These are phyloP conservation scores for Balansia obtecta DNA, from an alignment of 2,329 filamentous ascomycete genomes.

Conservation along the genomic window DNA sequence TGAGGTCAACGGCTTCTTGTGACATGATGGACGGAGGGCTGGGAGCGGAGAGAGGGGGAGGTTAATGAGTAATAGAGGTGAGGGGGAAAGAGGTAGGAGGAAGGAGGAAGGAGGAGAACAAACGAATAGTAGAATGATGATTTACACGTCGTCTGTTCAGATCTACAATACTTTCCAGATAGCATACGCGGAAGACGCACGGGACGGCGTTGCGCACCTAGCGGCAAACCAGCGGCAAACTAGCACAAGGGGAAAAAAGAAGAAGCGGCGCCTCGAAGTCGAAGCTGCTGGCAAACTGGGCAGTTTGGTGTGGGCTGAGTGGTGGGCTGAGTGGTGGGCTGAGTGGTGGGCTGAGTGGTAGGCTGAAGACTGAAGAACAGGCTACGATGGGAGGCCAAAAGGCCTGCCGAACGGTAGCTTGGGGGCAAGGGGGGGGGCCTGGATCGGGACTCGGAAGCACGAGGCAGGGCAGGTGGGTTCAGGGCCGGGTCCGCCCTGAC, in stretches of 20 bases:
- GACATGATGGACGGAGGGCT: conserved; percentile 22
- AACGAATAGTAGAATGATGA: background rate
- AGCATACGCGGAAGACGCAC: background rate
- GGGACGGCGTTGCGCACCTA: background rate
- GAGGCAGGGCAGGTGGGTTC: too few relatives aligned
- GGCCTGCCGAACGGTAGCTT: too few relatives aligned
- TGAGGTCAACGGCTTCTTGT: conserved; percentile 66
- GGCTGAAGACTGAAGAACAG: too few relatives aligned
- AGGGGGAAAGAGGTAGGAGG: background rate
- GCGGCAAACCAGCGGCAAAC: background rate
- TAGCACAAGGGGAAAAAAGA: background rate
- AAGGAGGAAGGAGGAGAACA: background rate
- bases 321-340: too few relatives aligned
- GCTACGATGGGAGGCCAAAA: too few relatives aligned
- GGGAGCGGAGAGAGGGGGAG: conserved; percentile 2
- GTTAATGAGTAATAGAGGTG: background rate
- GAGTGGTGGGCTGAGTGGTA: too few relatives aligned
- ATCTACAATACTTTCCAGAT: background rate
- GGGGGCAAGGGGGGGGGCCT: too few relatives aligned
- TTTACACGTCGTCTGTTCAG: background rate
- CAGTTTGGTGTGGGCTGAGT: too few relatives aligned
- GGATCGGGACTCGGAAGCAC: too few relatives aligned
- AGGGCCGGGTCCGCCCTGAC: too few relatives aligned
- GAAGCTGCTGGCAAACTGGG: background rate
- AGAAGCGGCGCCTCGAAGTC: conserved; percentile 1